phyloP scores from a whole-genome alignment of 805 yeast genomes.

The Cyberlindnera japonica region DNA sequence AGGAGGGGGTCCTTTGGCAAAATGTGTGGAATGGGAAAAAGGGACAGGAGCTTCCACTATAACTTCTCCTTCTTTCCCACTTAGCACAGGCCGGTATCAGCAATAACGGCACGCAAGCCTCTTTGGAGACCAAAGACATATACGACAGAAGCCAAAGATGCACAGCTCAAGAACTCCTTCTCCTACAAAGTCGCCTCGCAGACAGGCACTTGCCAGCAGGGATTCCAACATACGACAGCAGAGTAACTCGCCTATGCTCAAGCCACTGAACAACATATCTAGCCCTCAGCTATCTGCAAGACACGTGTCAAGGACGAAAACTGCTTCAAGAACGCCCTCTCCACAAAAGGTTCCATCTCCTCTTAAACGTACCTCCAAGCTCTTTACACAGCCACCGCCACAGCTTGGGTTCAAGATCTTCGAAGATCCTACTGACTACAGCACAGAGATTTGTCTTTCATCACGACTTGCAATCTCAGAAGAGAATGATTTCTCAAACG shows the following conservation, averaged over 20 bases:
- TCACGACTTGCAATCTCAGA: slow-evolving; percentile 14
- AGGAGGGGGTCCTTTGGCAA: background rate
- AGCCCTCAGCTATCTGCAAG: slow-evolving; percentile 18
- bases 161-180: slow-evolving; percentile 21
- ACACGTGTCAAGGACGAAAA: background rate
- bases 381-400: slow-evolving; percentile 11
- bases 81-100: no score
- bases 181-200: slow-evolving; percentile 22
- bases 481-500: slow-evolving; percentile 17
- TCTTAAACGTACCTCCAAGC: background rate
- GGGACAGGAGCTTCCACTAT: no score
- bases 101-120: no score
- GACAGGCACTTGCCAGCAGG: slow-evolving; percentile 25
- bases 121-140: background rate
- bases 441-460: slow-evolving; percentile 15
- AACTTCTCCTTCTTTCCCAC: no score
- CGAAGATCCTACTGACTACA: slow-evolving; percentile 25
- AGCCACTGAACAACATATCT: slow-evolving; percentile 8
- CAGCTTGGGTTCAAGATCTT: slow-evolving; percentile 23
- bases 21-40: no score
- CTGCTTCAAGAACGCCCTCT: slow-evolving; percentile 10
- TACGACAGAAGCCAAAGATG: background rate
- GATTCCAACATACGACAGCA: slow-evolving; percentile 24
- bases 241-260: slow-evolving; percentile 5
- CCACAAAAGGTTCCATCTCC: slow-evolving; percentile 10